Base-by-base conservation (phyloP, 768 basidiomycete genomes). In the Tulasnella sp. region DNA sequence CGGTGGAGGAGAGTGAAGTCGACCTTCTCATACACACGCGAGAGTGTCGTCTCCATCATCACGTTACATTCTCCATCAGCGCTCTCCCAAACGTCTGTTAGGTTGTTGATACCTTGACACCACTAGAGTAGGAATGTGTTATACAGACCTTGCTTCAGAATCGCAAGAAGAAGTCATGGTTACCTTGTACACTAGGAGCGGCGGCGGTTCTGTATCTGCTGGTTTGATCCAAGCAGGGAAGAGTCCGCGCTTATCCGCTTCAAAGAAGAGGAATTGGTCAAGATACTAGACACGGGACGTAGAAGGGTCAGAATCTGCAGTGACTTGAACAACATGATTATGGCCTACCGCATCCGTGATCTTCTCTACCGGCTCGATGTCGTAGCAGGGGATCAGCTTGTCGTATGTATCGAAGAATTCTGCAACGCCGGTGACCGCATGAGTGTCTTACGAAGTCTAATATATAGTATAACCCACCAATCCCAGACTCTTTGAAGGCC, bases 171-270 rank as follows among this genome's bases (percentile, higher is more conserved):
- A 50, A 11, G 10, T 41, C n/a, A 34, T 15, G 57, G 65, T 31
- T 63, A 77, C 76, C 70, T 97, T 98, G 76, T 97, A 98, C 30
- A 97, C 93, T 30, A 98, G 82, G 15, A 98, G 79, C 2, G 94
- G 94, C 0, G 94, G 92, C 2, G 94, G 94, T 67, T 98, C 94
- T 0, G 91, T 93, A 66, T 98, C 92, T 51, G 91, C 87, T 24
- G 96, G 96, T 74, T 98, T 99, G 70, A 99, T 96, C 94, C 96
- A 99, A 1, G 92, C 83, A 10, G 96, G 96, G 84, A 98, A 98
- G 22, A 99, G 73, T 49, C 92, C 91, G 65, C 96, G 87, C 71
- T 98, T 98, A 74, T 99, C 96, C 21, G 92, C 92, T 70, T 78
- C 79, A 52, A 31, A 25, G 65, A 48, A 44, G 38, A 56, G 17